A percentile compares a stretch with the other conserved stretches of the same genome.
phyloP scores from a whole-genome alignment of 192 early-diverging fungal genomes.

The Podila minutissima region DNA sequence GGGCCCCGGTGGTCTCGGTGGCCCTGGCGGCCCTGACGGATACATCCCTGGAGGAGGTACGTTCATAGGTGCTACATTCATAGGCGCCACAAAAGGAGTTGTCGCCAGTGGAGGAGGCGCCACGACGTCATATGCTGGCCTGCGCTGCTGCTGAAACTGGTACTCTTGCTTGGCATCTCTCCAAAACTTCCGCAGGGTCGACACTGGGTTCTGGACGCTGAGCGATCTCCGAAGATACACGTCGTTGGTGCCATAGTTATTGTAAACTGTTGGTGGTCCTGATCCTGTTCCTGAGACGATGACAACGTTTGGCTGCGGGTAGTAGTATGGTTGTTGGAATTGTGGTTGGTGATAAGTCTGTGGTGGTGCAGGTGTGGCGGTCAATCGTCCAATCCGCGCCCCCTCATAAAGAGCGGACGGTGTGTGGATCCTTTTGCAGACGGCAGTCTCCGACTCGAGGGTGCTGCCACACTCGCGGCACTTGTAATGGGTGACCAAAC shows the following conservation, averaged over 20 bases:
- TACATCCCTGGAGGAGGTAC: neutral
- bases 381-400: neutral
- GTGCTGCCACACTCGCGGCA: conserved; percentile 9
- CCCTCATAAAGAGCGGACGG: neutral
- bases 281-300: neutral
- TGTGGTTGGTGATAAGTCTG: neutral
- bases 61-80: neutral
- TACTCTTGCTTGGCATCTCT: conserved; percentile 1
- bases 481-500: conserved; percentile 4
- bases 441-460: conserved; percentile 6
- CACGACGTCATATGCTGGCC: neutral
- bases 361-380: neutral
- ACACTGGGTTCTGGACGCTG: neutral
- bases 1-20: neutral
- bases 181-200: neutral
- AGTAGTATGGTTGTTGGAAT: neutral
- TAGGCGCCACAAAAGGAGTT: neutral
- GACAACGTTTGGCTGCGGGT: neutral
- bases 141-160: neutral
- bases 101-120: neutral
- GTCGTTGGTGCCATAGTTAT: neutral
- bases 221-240: neutral
- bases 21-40: neutral
- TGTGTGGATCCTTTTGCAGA: conserved; percentile 11
- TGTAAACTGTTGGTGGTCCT: neutral